Conservation (phyloP, 2,329 filamentous ascomycete species). For the Colletotrichum acutatum region DNA sequence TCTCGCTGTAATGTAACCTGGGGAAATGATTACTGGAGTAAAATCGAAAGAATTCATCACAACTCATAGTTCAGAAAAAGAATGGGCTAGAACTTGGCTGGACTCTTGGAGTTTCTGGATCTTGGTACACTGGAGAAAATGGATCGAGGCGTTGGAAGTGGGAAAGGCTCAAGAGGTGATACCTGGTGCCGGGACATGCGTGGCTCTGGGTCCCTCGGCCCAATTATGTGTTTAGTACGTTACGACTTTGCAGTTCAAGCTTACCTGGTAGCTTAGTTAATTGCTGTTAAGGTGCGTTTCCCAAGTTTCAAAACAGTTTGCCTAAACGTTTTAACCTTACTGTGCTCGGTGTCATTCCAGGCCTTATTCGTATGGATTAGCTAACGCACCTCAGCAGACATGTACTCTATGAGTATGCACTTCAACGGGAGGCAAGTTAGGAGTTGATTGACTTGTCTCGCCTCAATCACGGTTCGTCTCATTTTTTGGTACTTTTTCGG, state of each 20-base stretch:
- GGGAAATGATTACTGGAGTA: background rate
- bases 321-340: background rate
- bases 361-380: background rate
- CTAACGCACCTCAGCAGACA: background rate
- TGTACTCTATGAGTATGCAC: background rate
- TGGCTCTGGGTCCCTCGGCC: conserved; percentile 1
- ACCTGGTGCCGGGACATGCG: background rate
- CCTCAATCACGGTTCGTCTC: conserved; percentile 16
- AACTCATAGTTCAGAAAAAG: background rate
- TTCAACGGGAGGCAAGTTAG: conserved; percentile 17
- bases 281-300: background rate
- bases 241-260: conserved; percentile 19
- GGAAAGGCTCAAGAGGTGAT: background rate
- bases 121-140: background rate
- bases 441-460: conserved; percentile 32
- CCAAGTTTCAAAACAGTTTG: background rate
- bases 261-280: conserved; percentile 6
- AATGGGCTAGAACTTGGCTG: background rate
- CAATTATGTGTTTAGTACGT: background rate
- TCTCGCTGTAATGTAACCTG: background rate
- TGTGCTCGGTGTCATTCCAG: background rate
- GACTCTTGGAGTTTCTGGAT: background rate
- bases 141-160: background rate
- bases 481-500: background rate
- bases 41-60: background rate